Percentiles rank a stretch among this genome's conserved stretches.
phyloP scores from a whole-genome alignment of 73 alveolate species.

The Uronychia setigera region DNA sequence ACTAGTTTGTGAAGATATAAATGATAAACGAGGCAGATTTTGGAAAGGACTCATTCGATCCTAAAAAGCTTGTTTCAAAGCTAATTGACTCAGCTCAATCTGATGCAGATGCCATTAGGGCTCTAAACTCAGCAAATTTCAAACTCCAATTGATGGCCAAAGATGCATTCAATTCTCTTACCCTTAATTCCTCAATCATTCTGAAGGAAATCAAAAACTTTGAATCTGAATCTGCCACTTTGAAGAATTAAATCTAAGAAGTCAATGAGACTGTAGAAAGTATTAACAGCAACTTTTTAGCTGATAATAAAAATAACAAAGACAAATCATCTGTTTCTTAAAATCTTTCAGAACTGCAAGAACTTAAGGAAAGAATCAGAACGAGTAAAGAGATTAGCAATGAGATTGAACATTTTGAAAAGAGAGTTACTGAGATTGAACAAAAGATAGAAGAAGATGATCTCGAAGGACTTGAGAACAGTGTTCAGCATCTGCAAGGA shows the following conservation, averaged over 20 bases:
- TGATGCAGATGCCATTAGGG: background rate
- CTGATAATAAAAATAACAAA: background rate
- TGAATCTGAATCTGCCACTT: background rate
- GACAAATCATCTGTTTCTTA: background rate
- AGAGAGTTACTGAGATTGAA: background rate
- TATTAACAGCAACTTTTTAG: background rate
- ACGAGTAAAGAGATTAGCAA: background rate
- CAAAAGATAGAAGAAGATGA: background rate
- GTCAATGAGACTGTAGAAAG: background rate
- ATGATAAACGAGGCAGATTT: background rate
- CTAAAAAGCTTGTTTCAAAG: background rate
- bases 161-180: background rate
- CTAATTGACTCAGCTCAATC: background rate
- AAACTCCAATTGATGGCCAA: background rate
- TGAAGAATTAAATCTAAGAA: background rate
- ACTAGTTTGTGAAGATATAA: background rate
- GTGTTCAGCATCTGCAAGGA: background rate
- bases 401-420: background rate
- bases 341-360: background rate
- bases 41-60: background rate
- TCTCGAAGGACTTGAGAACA: background rate
- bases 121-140: background rate
- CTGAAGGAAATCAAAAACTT: background rate
- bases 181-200: background rate
- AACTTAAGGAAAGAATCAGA: background rate